Base-by-base conservation (phyloP, 768 basidiomycete species). In the Austroboletus festivus region DNA sequence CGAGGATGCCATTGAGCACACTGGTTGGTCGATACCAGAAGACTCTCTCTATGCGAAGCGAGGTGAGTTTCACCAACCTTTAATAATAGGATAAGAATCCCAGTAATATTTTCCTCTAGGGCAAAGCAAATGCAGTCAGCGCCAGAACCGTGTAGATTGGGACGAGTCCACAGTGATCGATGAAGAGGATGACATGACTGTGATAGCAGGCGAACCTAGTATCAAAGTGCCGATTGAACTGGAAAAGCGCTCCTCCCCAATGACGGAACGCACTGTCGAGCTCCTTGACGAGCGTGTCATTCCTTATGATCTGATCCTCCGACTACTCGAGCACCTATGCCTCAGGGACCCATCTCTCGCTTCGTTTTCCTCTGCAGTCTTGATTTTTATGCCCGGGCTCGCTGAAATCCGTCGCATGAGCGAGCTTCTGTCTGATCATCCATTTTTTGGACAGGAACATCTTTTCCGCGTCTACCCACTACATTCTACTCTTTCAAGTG, bases 311-410 rank as follows among this genome's bases (percentile, higher is more conserved):
- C 77, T 99, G 10, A 89, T 99, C 59, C 57, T 95, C 50, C 76
- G 79, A 16, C 70, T 98, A 3, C 73, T 99, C 38, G 93, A 97
- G 61, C 75, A 74, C 39, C 74, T 96, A 8, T 96, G 93, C 63
- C 86, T 89, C 56, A 78, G 83, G 40, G 80, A 86, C 52, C 53
- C 58, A 3, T 53, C 65, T 2, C 77, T 83, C 45, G 45, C 53
- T 15, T 47, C 64, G 1, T 93, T 81, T 68, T 94, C 93, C 3
- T 69, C 80, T 3, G 95, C 95, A 2, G 77, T 91, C 38, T 73
- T 99, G 33, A 73, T 99, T 51, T 99, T 99, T 69, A 83, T 98
- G 80, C 94, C 95, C 20, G 95, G 95, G 35, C 72, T 99, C 52
- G 90, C 84, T 26, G 94, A 96, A 69, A 99, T 99, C 47, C 83